Evolutionary conservation across 257 asterid species (phyloP).

Genomic region (Rauvolfia tetraphylla): DNA sequence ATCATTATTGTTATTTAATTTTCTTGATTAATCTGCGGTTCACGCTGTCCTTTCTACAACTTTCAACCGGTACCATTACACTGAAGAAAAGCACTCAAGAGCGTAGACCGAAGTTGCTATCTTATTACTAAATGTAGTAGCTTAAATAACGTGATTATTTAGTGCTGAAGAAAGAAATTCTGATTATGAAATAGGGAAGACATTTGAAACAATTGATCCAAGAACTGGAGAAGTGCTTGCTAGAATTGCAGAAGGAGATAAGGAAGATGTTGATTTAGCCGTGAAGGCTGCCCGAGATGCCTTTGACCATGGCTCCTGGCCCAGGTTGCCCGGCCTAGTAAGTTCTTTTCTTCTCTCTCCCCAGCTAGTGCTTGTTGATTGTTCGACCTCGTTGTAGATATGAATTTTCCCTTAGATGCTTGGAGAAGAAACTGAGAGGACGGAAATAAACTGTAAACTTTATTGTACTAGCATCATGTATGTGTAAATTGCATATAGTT

Average conservation of each 20-base stretch:
- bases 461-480: too few species aligned
- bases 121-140: too few species aligned
- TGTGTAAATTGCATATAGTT: too few species aligned
- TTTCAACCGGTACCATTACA: too few species aligned
- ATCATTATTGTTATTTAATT: too few species aligned
- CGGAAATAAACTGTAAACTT: too few species aligned
- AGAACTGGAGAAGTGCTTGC: conserved; percentile 21
- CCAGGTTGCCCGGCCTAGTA: conserved; percentile 25
- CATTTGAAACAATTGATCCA: conserved; percentile 27
- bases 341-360: background rate
- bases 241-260: conserved; percentile 28
- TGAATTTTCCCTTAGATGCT: background rate
- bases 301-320: conserved; percentile 34
- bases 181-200: conserved; percentile 17
- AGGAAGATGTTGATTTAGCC: conserved; percentile 29
- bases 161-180: too few species aligned
- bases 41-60: too few species aligned
- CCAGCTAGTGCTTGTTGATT: background rate
- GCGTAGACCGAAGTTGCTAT: background rate
- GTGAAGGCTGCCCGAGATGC: conserved; percentile 31
- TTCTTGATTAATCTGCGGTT: background rate
- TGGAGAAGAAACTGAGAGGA: too few species aligned
- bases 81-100: too few species aligned
- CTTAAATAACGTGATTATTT: too few species aligned
- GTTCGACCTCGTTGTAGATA: background rate